Base-by-base conservation (phyloP, 331 rosid genomes). In the Rosa hybrid region DNA sequence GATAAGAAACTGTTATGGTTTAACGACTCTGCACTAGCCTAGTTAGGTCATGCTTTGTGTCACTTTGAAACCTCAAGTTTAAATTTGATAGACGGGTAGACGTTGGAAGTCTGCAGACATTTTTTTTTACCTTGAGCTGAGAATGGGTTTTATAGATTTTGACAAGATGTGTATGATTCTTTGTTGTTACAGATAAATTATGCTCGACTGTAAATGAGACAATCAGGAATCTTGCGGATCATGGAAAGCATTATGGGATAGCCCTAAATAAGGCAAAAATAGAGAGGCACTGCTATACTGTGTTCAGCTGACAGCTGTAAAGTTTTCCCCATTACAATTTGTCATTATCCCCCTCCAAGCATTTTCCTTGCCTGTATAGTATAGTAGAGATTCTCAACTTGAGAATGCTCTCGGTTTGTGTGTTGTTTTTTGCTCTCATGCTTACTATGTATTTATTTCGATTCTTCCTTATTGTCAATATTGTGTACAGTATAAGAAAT, bases 101-200 rank as follows among this genome's bases (percentile, higher is more conserved):
- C 8, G 38, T 34, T 21, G 41, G 38, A 38, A 42, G 44, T 23
- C 41, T 13, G 53, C 13, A 7, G 0, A 54, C 18, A 54, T 16
- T 0, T 5, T 14, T 51, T 49, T 41, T 39, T 34, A 34, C 25
- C 10, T 7, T 54, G 68, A 59, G 6, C 34, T 9, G 68, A 53
- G 72, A n/a, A 7, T 57, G 44, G 7, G 57, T 54, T 59, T 20
- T n/a, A 11, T 67, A 7, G 71, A 67, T 57, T n/a, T 68, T 12
- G 12, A 76, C 77, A 57, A n/a, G 57, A 4, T 64, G 12, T 64
- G 0, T 76, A 16, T 23, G 71, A 59, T 14, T 42, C 56, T 60
- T 12, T 57, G 38, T 46, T 59, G 27, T 70, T 53, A 49, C 87
- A 84, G 89, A 74, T 84, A 68, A 57, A 38, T 39, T 53, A 41